Base-by-base conservation (phyloP, 2,329 filamentous ascomycete genomes). In the Clarireedia sp. region DNA sequence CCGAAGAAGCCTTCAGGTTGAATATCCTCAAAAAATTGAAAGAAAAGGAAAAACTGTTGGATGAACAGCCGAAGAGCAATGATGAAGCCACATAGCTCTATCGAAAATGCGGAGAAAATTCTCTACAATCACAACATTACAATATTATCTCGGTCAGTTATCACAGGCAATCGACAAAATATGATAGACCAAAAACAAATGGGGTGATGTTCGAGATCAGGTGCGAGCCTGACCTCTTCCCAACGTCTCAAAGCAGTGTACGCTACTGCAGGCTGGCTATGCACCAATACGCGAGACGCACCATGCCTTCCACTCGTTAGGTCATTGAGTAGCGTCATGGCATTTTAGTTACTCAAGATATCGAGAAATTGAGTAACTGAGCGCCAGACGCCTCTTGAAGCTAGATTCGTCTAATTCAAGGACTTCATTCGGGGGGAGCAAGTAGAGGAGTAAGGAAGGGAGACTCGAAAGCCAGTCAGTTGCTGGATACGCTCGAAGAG, bases 1-100 rank as follows among this genome's bases (percentile, higher is more conserved):
- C 52, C 8, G 63, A 67, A 17, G 65, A 68, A 45, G 60, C 60
- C 1, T 68, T 68, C 52, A 64, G 62, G 41, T 52, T 69, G 10
- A 64, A 60, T 14, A 59, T 61, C 10, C 63, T 69, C 19, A 62
- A 56, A 50, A 54, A 59, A 14, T 50, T 54, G n/a, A 64, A 62
- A 43, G 44, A 48, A n/a, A 64, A 62, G 40, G 44, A 48, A n/a
- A 60, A 60, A 36, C 37, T 14, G 23, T 8, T 12, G 19, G 38
- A 44, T 44, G 52, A 37, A 9, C 6, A 36, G 26, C 16, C 5
- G 40, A 43, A 21, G 40, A 43, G 17, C 4, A 55, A 38, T 41
- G 23, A 41, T 8, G 10, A n/a, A 29, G 19, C 6, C 21, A 46
- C 16, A 19, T 46, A 16, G 10, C 29, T 21, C 21, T 23, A 1